Base-by-base conservation (phyloP, 305 asterid genomes). In the Fraxinus velutina region DNA sequence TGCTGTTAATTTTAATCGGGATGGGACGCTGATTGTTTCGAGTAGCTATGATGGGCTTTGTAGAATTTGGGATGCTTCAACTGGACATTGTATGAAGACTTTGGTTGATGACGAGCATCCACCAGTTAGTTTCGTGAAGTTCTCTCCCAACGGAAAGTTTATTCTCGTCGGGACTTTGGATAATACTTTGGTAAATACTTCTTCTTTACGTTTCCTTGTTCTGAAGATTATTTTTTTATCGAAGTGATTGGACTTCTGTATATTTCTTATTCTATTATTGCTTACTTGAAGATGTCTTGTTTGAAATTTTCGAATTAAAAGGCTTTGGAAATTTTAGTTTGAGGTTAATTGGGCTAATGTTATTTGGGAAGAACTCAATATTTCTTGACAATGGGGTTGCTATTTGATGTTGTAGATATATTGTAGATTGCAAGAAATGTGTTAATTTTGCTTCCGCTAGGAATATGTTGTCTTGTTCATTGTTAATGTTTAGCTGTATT, bases 1-100 rank as follows among this genome's bases (percentile, higher is more conserved):
- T 7, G 93, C 97, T 9, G 98, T 94, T 21, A 82, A 90, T 84
- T 96, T 90, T 82, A 94, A 91, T 82, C 83, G 92, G 84, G 99
- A 96, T 27, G 99, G 99, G 3, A 82, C 94, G 9, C 39, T 92
- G 84, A 94, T 96, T 22, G 98, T 94, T 4, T 88, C 97, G 17
- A 92, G 98, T 64, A 94, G 99, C 77, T 94, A 93, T 72, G 99
- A 96, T 87, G 99, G 99, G 81, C 88, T 96, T 79, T 96, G 99
- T 80, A 89, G 98, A 92, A 90, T 96, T 87, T 94, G 99, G 99
- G 97, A 96, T 87, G 92, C 97, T 80, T 88, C 57, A 8, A 96
- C 99, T 34, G 98, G 99, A 33, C 98, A 93, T 88, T 96, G 99
- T 88, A 80, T 92, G 83, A 94, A 96, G 92, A 96, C 99, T 55